Evolutionary conservation across 1,284 basidiomycete species (phyloP), one percentile per base, ranked within the genome.

Genomic region (Ceratobasidium sp.): DNA sequence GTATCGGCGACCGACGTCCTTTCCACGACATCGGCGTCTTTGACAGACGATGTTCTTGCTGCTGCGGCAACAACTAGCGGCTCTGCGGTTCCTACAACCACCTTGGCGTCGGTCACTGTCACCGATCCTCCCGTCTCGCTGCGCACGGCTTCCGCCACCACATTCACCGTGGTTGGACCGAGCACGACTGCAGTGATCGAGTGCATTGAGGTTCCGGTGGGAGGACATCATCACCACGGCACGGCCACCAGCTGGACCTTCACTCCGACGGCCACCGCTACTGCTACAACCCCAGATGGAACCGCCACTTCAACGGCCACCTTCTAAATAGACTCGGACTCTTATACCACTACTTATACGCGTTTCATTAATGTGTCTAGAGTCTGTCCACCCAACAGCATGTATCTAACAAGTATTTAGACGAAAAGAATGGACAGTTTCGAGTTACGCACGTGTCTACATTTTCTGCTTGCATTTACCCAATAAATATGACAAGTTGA

Each of bases 161-260:
- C 49, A 35, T 67, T 67, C 18, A 67, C 64, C 0, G 50, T 67
- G 21, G 50, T 67, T 8, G 50, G 50, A 6, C 35, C 52, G 32
- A 67, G 30, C 50, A 21, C 50, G 13, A 67, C 64, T 5, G 50
- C 41, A 2, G 30, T 38, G 7, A 67, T 55, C 18, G 35, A 67
- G 43, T 67, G 64, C 18, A 67, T 49, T 38, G 50, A 54, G 28
- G 16, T 55, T 21, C 32, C 41, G 41, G 32, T 6, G 14, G 57
- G n/a, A 3, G 1, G 13, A 28, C 58, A 61, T 18, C 59, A 23
- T 16, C 59, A 46, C 28, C 44, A 3, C 21, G 9, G 44, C 32
- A n/a, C 57, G 21, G 16, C 43, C n/a, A 58, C 57, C 16, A 30
- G n/a, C 30, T 18, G n/a, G 38, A 11, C n/a, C 26, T 28, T 21